A percentile compares a stretch with the other conserved stretches of the same genome.
phyloP scores from a whole-genome alignment of 176 grass and related monocot species.

The barley (Hordeum vulgare) region MorexV3_pseudomolecules_assembly NC_058519.1:605242593-605243092 shows the following conservation, averaged over 20 bases:
- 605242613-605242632: conserved; percentile 3
- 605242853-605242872: conserved; percentile 6
- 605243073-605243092: neutral
- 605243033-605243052: neutral
- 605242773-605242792: conserved; percentile 43
- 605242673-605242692: neutral
- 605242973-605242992: neutral
- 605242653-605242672: conserved; percentile 1
- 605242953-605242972: neutral
- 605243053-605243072: neutral
- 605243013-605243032: neutral
- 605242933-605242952: neutral
- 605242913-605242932: neutral
- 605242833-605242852: conserved; percentile 81
- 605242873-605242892: conserved; percentile 1
- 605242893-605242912: conserved; percentile 10
- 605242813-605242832: conserved; percentile 80
- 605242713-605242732: neutral
- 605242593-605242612: neutral
- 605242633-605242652: neutral
- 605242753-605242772: neutral
- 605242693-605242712: conserved; percentile 2
- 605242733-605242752: conserved; percentile 15
- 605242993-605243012: conserved; percentile 8
- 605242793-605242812: conserved; percentile 94